Evolutionary conservation across 2,329 filamentous ascomycete genomes (phyloP), one percentile per base, ranked within the genome.

Genomic region (Calonectria ilicicola): DNA sequence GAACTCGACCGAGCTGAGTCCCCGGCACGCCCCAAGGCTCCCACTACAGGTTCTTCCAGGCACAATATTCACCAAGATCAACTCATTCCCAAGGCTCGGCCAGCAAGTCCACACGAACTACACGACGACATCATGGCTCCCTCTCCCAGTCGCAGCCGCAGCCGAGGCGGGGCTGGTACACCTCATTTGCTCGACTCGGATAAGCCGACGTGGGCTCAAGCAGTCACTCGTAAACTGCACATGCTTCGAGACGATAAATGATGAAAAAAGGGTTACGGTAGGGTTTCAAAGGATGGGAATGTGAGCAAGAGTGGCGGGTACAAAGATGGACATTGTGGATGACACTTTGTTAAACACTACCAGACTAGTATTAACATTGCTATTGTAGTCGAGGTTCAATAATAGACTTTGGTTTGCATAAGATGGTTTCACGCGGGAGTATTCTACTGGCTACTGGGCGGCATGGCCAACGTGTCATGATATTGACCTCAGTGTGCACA

Each of bases 111-210:
- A 47, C 77, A 79, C 29, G 21, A 65, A 17, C 62, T 79, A 42
- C 64, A 56, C 27, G 29, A 72, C 29, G 77, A 79, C 40, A 38
- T 62, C 23, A 53, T 73, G 27, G 63, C 47, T 29, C 23, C 38
- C 21, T 62, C 69, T 17, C 21, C 42, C 19, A 67, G 17, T 47
- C 53, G 27, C 47, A 44, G 17, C 49, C 53, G 27, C 47, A 44
- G 19, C 56, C 53, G 27, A 51, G 46, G 69, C 29, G 69, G 42
- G 32, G 53, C 53, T 3, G 53, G 53, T 8, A 53, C 26, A 6
- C 65, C 72, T 4, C 77, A 79, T 35, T 58, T 27, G 26, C 74
- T 79, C 14, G 77, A 74, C 21, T 60, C 26, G 19, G 77, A 79
- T 23, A 68, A 71, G 23, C 40, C 70, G 47, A 69, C 56, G 29